Base-by-base conservation (phyloP, 2,329 filamentous ascomycete species). In the Phoma sp. region DNA sequence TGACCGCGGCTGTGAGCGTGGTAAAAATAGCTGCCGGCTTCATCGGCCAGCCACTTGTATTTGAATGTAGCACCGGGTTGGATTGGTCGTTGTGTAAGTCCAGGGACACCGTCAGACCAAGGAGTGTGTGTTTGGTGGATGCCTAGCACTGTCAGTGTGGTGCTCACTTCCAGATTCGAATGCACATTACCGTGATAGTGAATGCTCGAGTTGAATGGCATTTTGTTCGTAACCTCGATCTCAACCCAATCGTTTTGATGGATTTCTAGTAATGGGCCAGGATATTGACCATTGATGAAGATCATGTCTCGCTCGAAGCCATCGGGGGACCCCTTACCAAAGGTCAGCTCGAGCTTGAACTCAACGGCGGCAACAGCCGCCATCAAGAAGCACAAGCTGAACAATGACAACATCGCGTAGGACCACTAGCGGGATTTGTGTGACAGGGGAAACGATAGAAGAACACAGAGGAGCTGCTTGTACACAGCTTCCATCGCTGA, bases 11-110 rank as follows among this genome's bases (percentile, higher is more conserved):
- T 76, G 62, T 88, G 85, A 0, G 83, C 79, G 69, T 87, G 85
- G 59, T 87, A 88, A 77, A 82, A 86, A 69, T 83, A 85, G 37
- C 79, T 80, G 3, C 86, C 86, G 60, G 83, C 80, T 49, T 84
- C 79, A 0, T 75, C 77, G 0, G 84, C 84, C n/a, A 73, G 78
- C 75, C 82, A 88, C 29, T 73, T 74, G 63, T 87, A 84, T 0
- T 76, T 73, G 60, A 82, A 87, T 25, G 68, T 75, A 3, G 67
- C 62, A 1, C 79, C 79, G 1, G 83, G 78, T 10, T 71, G 62
- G 49, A 87, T 85, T 3, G 79, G 72, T 3, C 73, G 73, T 61
- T 87, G 84, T 0, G 80, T 79, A 2, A 87, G 67, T 2, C 84
- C 84, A 0, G 83, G 82, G 0, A 84, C 80, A 27, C 85, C 85